Base-by-base conservation (phyloP, 805 yeast species). In the Cyberlindnera mycetangii region DNA sequence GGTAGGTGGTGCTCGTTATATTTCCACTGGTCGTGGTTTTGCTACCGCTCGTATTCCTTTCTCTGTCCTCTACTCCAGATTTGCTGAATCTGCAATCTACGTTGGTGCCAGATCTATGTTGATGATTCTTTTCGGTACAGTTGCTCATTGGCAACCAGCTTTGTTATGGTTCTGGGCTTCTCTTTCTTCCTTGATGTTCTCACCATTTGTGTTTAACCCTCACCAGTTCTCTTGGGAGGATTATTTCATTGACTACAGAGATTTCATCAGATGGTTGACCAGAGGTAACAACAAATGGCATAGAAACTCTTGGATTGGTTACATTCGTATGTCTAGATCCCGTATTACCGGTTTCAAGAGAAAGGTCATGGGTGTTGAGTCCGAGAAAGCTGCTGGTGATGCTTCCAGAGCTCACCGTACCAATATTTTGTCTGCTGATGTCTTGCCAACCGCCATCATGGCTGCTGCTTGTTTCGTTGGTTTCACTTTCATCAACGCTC, bases 161-260 rank as follows among this genome's bases (percentile, higher is more conserved):
- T 74, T 93, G 57, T 68, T 92, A 52, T 93, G 97, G 97, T 93
- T 93, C 80, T 93, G 98, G 97, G 84, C 93, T 48, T 85, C 96
- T 16, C 72, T 89, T 56, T 75, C 89, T 38, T 87, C 98, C 3
- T 76, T 93, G 70, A 77, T 89, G 70, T 79, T 89, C 56, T 84
- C 98, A 39, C 99, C 99, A 60, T 89, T 92, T 67, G 62, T 93
- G 49, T 93, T 89, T 80, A 93, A 93, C 71, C 99, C 99, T 38
- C 97, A 92, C 71, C 98, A 93, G 74, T 93, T 90, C 68, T 81
- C 97, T 41, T 85, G 95, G 90, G 86, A 83, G 64, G 97, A 90
- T 69, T 92, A 85, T 79, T 89, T 92, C 70, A 81, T 92, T 65
- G 99, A 93, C 68, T 93, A 93, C 78, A 81, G 96, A 67, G 96